phyloP scores from a whole-genome alignment of 805 yeast genomes.

The Starmerella khaoyaiensis region DNA sequence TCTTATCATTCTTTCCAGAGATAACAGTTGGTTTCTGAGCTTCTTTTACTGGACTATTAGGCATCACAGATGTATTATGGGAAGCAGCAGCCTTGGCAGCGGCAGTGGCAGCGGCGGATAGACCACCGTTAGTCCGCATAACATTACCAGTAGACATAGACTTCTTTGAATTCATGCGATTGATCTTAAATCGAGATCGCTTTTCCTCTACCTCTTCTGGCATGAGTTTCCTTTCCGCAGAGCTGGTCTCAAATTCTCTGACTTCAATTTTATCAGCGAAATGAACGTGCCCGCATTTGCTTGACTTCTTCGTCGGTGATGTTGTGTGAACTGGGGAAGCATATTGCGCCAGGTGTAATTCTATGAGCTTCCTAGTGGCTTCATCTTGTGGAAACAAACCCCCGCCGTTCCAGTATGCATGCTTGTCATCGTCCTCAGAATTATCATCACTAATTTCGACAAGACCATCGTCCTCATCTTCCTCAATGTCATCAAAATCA shows the following conservation, averaged over 20 bases:
- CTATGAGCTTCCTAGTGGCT: conserved; percentile 14
- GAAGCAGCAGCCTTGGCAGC: conserved; percentile 6
- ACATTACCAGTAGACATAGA: not conserved
- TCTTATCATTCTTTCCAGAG: conserved; percentile 1
- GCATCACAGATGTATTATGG: not conserved
- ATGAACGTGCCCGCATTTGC: conserved; percentile 13
- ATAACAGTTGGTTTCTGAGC: not conserved
- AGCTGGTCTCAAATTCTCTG: conserved; percentile 21
- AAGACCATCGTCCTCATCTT: conserved; percentile 30
- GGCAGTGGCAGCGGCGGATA: conserved; percentile 13
- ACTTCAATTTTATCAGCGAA: conserved; percentile 21
- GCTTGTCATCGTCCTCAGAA: conserved; percentile 24
- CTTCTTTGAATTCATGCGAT: conserved; percentile 1
- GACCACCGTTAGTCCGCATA: conserved; percentile 3
- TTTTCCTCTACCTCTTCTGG: conserved; percentile 14
- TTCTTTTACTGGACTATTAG: not conserved
- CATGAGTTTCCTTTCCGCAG: conserved; percentile 18
- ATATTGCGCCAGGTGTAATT: conserved; percentile 10
- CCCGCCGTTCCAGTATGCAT: conserved; percentile 29
- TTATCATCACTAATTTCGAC: conserved; percentile 21
- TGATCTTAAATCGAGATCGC: conserved; percentile 25
- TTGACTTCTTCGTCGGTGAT: conserved; percentile 1
- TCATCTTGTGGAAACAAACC: conserved; percentile 26
- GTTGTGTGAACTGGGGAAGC: not conserved
- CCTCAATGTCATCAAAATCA: conserved; percentile 39